Evolutionary conservation across 208 protist species (phyloP).

Genomic region (Trypanosoma platydactyli): DNA sequence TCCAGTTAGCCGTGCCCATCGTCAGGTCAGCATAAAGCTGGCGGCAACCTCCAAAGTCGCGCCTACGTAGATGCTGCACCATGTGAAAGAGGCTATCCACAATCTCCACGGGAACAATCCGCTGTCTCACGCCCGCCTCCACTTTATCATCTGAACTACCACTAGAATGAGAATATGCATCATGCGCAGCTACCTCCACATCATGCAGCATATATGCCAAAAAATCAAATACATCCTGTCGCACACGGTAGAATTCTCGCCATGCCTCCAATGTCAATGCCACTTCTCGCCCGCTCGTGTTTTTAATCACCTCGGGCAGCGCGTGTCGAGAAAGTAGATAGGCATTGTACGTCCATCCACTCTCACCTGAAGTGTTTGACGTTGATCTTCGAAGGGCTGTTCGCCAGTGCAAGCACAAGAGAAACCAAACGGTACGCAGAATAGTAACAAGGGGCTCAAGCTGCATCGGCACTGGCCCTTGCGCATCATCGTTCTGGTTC

Average conservation of each 20-base stretch:
- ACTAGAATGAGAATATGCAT: not conserved
- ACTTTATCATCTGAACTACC: not conserved
- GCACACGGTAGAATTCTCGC: slow-evolving; percentile 38
- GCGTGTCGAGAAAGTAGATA: slow-evolving; percentile 50
- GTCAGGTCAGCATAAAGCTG: slow-evolving; percentile 77
- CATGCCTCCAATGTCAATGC: slow-evolving; percentile 46
- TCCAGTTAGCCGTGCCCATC: slow-evolving; percentile 84
- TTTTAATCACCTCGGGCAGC: slow-evolving; percentile 38
- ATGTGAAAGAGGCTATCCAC: slow-evolving; percentile 31
- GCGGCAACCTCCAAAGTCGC: slow-evolving; percentile 40
- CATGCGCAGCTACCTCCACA: slow-evolving; percentile 1
- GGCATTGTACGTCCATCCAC: slow-evolving; percentile 46
- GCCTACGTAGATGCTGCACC: slow-evolving; percentile 36
- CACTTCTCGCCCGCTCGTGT: slow-evolving; percentile 32
- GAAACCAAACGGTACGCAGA: slow-evolving; percentile 22
- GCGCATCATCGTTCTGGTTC: not conserved
- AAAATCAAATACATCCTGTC: slow-evolving; percentile 52
- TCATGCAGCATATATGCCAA: slow-evolving; percentile 56
- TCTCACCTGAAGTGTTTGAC: not conserved
- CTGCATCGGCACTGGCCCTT: not conserved
- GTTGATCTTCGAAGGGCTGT: slow-evolving; percentile 1
- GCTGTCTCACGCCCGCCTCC: not conserved
- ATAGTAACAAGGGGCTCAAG: slow-evolving; percentile 12
- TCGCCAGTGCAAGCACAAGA: slow-evolving; percentile 15
- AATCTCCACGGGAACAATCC: slow-evolving; percentile 41